These are phyloP conservation scores for Scleroderma citrinum DNA, from an alignment of 768 basidiomycete genomes.

Conservation along the genomic window DNA sequence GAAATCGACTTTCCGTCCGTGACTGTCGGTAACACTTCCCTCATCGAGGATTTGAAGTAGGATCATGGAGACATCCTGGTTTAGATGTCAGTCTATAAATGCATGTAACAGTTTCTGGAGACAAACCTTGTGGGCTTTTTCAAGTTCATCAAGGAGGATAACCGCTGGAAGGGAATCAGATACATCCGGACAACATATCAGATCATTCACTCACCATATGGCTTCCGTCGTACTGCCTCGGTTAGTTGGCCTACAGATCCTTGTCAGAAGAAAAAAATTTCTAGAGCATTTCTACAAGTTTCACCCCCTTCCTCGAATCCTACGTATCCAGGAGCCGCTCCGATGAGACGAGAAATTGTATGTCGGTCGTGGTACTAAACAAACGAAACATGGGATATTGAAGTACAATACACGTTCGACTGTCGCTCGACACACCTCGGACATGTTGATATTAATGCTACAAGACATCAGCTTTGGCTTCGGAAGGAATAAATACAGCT, in stretches of 20 bases:
- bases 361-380: conserved; percentile 85
- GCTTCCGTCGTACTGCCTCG: conserved; percentile 57
- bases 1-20: conserved; percentile 89
- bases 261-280: background rate
- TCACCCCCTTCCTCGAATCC: conserved; percentile 66
- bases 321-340: conserved; percentile 89
- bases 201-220: conserved; percentile 37
- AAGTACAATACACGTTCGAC: background rate
- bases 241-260: conserved; percentile 45
- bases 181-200: background rate
- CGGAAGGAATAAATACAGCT: conserved; percentile 22
- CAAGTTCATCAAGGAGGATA: conserved; percentile 60
- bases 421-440: conserved; percentile 43
- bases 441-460: conserved; percentile 92
- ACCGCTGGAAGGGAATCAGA: conserved; percentile 35
- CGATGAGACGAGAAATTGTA: conserved; percentile 85
- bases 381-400: background rate
- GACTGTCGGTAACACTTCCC: conserved; percentile 84
- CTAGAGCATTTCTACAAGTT: background rate
- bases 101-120: background rate
- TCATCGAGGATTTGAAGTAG: conserved; percentile 89
- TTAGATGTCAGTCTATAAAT: background rate
- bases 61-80: conserved; percentile 81
- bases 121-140: conserved; percentile 75
- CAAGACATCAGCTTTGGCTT: background rate